These are phyloP conservation scores for Aspergillus heteromorphus DNA, from an alignment of 495 filamentous ascomycete genomes.

Conservation along the genomic window DNA sequence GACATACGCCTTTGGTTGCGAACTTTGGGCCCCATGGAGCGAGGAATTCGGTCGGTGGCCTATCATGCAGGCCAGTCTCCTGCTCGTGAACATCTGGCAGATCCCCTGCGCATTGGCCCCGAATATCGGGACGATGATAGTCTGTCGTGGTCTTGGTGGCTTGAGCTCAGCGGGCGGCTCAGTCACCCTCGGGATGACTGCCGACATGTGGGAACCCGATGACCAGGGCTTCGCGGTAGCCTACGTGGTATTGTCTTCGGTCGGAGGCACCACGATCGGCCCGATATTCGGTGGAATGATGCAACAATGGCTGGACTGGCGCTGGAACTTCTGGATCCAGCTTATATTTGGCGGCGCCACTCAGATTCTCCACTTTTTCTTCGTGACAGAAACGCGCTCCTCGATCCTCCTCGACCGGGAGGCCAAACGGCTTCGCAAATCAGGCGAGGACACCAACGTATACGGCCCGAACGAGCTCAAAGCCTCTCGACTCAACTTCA, in stretches of 20 bases:
- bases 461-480: slow-evolving; percentile 61
- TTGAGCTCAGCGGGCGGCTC: slow-evolving; percentile 71
- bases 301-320: slow-evolving; percentile 60
- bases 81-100: slow-evolving; percentile 71
- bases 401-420: slow-evolving; percentile 63
- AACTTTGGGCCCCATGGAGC: slow-evolving; percentile 78
- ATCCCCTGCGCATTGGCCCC: slow-evolving; percentile 65
- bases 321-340: slow-evolving; percentile 78
- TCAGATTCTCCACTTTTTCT: slow-evolving; percentile 59
- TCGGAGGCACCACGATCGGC: slow-evolving; percentile 69
- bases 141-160: slow-evolving; percentile 62
- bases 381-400: slow-evolving; percentile 63
- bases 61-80: slow-evolving; percentile 63
- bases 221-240: slow-evolving; percentile 63
- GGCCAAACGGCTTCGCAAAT: slow-evolving; percentile 58
- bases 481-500: slow-evolving; percentile 42
- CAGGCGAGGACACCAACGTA: slow-evolving; percentile 47
- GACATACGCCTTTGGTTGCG: slow-evolving; percentile 72
- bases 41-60: slow-evolving; percentile 75
- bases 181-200: slow-evolving; percentile 78
- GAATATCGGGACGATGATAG: slow-evolving; percentile 63
- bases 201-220: slow-evolving; percentile 72
- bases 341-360: slow-evolving; percentile 66
- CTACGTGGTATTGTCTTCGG: slow-evolving; percentile 70
- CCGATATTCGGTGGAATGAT: slow-evolving; percentile 77